These are phyloP conservation scores for Candida maesae DNA, from an alignment of 805 yeast species.

Conservation along the genomic window DNA sequence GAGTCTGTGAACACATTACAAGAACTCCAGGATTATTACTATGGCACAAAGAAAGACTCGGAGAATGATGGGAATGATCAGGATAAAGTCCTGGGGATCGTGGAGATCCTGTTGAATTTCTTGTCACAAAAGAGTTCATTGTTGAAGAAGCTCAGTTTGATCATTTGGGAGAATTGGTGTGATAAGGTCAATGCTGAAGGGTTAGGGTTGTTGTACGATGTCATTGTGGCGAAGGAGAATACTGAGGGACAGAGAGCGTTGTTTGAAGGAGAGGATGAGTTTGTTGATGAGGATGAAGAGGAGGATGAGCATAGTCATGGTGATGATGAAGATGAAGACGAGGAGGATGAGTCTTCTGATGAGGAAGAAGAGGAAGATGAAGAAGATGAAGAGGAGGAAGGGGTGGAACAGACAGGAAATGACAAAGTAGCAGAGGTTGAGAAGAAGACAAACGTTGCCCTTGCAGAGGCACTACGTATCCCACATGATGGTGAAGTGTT, in stretches of 20 bases:
- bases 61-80: slow-evolving; percentile 36
- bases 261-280: slow-evolving; percentile 61
- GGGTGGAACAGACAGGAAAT: slow-evolving; percentile 32
- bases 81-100: slow-evolving; percentile 47
- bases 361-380: slow-evolving; percentile 31
- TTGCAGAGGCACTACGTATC: slow-evolving; percentile 70
- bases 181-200: slow-evolving; percentile 41
- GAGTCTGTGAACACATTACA: slow-evolving; percentile 74
- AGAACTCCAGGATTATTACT: slow-evolving; percentile 65
- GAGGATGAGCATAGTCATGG: slow-evolving; percentile 38
- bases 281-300: slow-evolving; percentile 42
- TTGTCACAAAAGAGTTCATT: slow-evolving; percentile 54
- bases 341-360: slow-evolving; percentile 32
- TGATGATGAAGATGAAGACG: slow-evolving; percentile 33
- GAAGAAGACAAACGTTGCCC: slow-evolving; percentile 53
- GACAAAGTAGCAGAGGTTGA: slow-evolving; percentile 39
- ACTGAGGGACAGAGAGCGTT: slow-evolving; percentile 73
- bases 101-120: slow-evolving; percentile 56
- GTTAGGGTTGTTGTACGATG: slow-evolving; percentile 48
- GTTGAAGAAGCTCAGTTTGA: slow-evolving; percentile 52
- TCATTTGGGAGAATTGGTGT: slow-evolving; percentile 56
- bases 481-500: slow-evolving; percentile 44
- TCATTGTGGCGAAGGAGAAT: slow-evolving; percentile 66
- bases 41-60: slow-evolving; percentile 39
- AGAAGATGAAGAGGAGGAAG: slow-evolving; percentile 33